These are phyloP conservation scores for Neospermospora avenae DNA, from an alignment of 2,329 filamentous ascomycete genomes.

Conservation along the genomic window DNA sequence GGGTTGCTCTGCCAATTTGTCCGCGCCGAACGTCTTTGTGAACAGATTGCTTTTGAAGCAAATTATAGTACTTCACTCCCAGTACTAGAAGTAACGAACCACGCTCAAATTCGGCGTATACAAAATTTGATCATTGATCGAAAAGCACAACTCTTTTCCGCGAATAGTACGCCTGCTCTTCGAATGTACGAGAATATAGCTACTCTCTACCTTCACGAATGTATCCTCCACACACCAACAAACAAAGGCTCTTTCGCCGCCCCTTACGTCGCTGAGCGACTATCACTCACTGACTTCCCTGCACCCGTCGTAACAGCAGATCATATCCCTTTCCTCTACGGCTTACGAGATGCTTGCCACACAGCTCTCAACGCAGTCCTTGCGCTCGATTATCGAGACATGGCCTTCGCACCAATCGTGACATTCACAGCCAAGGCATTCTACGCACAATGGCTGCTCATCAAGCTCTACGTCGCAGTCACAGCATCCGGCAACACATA, in stretches of 20 bases:
- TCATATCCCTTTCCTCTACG: conserved; percentile 5
- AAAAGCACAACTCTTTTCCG: conserved; percentile 9
- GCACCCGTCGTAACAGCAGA: conserved; percentile 4
- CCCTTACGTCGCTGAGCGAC: conserved; percentile 9
- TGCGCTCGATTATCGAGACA: not conserved
- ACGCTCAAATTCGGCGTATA: not conserved
- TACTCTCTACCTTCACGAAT: conserved; percentile 2
- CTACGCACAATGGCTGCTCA: conserved; percentile 10
- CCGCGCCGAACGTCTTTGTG: conserved; percentile 4
- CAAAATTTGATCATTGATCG: conserved; percentile 11
- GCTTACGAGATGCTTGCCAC: conserved; percentile 6
- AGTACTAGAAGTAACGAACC: not conserved
- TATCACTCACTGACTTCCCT: conserved; percentile 10
- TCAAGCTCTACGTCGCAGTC: conserved; percentile 7
- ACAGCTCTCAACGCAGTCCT: not conserved
- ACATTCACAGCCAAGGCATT: conserved; percentile 1
- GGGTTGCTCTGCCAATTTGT: conserved; percentile 10
- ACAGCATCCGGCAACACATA: conserved; percentile 9
- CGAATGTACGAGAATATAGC: conserved; percentile 8
- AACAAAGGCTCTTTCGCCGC: conserved; percentile 11
- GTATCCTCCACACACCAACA: conserved; percentile 11
- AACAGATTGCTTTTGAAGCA: conserved; percentile 6
- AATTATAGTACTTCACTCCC: not conserved
- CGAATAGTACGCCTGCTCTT: not conserved
- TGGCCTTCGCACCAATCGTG: not conserved